Evolutionary conservation across 2,329 filamentous ascomycete genomes (phyloP).

Genomic region (Fusarium acutatum): DNA sequence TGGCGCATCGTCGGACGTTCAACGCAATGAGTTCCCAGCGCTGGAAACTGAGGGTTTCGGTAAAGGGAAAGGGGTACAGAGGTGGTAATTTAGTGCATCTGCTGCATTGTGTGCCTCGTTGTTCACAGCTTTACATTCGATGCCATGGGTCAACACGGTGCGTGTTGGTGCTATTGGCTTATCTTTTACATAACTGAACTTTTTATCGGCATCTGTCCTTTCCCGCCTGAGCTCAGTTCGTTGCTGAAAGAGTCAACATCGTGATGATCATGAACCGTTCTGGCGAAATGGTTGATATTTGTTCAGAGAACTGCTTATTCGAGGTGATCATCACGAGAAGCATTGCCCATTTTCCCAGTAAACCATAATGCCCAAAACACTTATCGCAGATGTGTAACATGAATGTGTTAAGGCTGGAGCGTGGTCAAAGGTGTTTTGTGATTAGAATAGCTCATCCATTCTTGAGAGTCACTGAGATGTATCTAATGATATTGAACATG

Average conservation of each 20-base stretch:
- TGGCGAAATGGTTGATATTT: background rate
- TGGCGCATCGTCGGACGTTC: constrained; percentile 13
- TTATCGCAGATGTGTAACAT: background rate
- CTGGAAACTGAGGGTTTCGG: constrained; percentile 53
- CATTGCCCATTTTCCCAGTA: background rate
- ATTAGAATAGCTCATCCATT: background rate
- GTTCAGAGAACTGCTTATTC: background rate
- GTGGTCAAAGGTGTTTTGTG: background rate
- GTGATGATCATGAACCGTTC: background rate
- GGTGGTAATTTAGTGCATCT: constrained; percentile 36
- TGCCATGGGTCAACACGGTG: background rate
- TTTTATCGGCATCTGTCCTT: background rate
- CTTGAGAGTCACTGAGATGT: background rate
- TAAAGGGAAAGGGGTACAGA: constrained; percentile 52
- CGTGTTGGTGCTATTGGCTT: background rate
- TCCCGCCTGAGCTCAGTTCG: background rate
- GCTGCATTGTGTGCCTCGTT: background rate
- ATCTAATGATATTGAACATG: background rate
- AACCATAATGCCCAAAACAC: background rate
- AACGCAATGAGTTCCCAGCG: constrained; percentile 52
- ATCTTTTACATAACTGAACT: constrained; percentile 1
- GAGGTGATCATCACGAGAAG: background rate
- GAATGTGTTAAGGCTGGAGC: background rate
- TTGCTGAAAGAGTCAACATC: background rate
- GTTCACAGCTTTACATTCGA: background rate